Conservation (phyloP, 306 rosid species). For the Lathyrus oleraceus region DNA sequence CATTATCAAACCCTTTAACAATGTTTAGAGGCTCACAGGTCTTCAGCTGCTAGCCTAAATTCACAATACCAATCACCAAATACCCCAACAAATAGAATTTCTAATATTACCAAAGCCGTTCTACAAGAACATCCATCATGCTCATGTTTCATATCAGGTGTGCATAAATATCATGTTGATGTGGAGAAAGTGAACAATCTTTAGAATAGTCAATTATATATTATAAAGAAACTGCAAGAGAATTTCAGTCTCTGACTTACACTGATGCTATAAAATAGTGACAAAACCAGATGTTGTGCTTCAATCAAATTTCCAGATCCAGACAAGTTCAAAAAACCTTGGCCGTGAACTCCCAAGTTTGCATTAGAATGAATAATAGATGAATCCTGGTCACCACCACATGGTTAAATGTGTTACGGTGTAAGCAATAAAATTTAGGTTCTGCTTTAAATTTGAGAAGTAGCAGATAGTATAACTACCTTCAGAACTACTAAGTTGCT, state of each 20-base stretch:
- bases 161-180: conserved; percentile 17
- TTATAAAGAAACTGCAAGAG: neutral
- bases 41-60: conserved; percentile 21
- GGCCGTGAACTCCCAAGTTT: conserved; percentile 96
- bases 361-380: conserved; percentile 91
- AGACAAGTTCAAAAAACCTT: conserved; percentile 86
- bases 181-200: conserved; percentile 27
- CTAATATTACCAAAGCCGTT: conserved; percentile 20
- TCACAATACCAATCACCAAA: conserved; percentile 1
- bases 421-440: conserved; percentile 33
- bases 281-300: conserved; percentile 84
- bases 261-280: conserved; percentile 70
- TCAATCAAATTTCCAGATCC: conserved; percentile 93
- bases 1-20: conserved; percentile 14
- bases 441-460: conserved; percentile 25
- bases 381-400: conserved; percentile 63
- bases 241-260: conserved; percentile 52
- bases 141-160: conserved; percentile 12
- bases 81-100: conserved; percentile 8
- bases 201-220: conserved; percentile 4
- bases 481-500: conserved; percentile 93
- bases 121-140: conserved; percentile 31
- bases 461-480: conserved; percentile 51
- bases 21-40: conserved; percentile 8
- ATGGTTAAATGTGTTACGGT: conserved; percentile 34